Evolutionary conservation across 169 alveolate genomes (phyloP), one percentile per base, ranked within the genome.

Genomic region (Cryptosporidium parvum): DNA sequence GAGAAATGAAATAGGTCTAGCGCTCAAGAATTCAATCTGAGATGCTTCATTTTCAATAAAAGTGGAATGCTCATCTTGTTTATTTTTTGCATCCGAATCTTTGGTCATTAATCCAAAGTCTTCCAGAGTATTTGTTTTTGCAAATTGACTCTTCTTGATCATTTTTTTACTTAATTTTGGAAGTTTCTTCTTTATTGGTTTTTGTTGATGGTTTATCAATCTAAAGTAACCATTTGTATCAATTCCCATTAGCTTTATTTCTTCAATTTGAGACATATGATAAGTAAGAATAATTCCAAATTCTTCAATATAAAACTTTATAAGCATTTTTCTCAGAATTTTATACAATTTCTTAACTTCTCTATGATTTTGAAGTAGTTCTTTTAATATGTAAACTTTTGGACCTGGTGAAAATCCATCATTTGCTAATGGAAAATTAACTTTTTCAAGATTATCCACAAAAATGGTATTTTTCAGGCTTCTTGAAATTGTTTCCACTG

Each of bases 201-300:
- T 26, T 23, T 8, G 51, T 8, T 7, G 23, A 26, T 9, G 37
- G 23, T 39, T 26, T 21, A 62, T 45, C 44, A 65, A 33, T 21
- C 67, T 80, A 39, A 80, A 62, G 8, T 59, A 14, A 9, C 89
- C 89, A 21, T 39, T 44, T 7, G 67, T 12, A 51, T 80, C 89
- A 5, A 80, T 42, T 44, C 80, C 89, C 14, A 62, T n/a, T 6
- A 29, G 4, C 51, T 65, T 51, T 10, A 80, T 80, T 42, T 80
- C 69, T 29, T 80, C 89, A 29, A 80, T 53, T 51, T 80, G 73
- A 4, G 89, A 80, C 56, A 80, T 59, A n/a, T 80, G 59, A 45
- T 65, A 42, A 0, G 89, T 33, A 18, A 80, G 67, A 9, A 80
- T 48, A 26, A 80, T 62, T 9, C 89, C 89, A 62, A 62, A 80